Evolutionary conservation across 441 rosid genomes (phyloP).

Genomic region (Cnidoscolus chayamansa): DNA sequence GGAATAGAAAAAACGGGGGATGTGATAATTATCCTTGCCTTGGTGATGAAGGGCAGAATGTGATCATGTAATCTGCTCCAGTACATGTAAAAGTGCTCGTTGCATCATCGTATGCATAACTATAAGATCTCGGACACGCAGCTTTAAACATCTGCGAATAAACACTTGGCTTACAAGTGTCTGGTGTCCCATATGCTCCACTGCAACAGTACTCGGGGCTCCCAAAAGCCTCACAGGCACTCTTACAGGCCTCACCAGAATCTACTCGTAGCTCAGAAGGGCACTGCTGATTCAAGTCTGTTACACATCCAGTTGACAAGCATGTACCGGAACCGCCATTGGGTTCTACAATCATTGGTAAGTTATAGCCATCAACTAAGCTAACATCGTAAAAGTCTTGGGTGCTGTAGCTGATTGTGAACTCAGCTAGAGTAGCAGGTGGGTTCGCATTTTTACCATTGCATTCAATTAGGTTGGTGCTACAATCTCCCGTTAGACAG

Average conservation of each 20-base stretch:
- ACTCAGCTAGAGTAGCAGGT: conserved; percentile 85
- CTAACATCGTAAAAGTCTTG: conserved; percentile 85
- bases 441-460: conserved; percentile 67
- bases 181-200: conserved; percentile 65
- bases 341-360: conserved; percentile 73
- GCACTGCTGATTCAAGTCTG: conserved; percentile 64
- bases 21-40: conserved; percentile 32
- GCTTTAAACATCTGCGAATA: conserved; percentile 69
- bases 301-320: conserved; percentile 60
- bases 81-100: conserved; percentile 81
- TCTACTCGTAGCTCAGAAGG: conserved; percentile 64
- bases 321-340: conserved; percentile 76
- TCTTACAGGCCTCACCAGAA: conserved; percentile 68
- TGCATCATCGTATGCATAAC: conserved; percentile 87
- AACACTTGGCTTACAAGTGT: conserved; percentile 61
- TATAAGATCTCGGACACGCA: conserved; percentile 78
- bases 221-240: conserved; percentile 87
- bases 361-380: conserved; percentile 88
- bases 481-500: conserved; percentile 80
- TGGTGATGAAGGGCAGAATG: conserved; percentile 70
- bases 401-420: conserved; percentile 67
- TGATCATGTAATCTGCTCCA: conserved; percentile 66
- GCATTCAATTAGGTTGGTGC: conserved; percentile 64
- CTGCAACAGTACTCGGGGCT: conserved; percentile 74
- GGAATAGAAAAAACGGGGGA: too few species aligned